Percentiles rank a stretch among this genome's conserved stretches.
Conservation (phyloP, 768 basidiomycete species). For the Russula sp. region DNA sequence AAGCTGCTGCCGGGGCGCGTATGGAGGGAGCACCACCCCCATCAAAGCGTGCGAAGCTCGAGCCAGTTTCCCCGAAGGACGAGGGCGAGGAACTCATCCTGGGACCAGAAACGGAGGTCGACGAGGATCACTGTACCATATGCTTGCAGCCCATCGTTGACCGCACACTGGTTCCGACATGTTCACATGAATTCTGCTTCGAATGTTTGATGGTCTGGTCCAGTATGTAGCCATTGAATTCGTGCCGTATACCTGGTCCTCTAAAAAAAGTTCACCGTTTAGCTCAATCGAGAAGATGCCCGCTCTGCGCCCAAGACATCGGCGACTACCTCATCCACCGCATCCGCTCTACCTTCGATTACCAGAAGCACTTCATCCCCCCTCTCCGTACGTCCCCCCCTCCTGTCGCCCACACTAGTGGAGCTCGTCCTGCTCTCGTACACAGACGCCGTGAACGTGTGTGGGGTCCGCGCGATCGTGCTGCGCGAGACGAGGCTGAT, state of each 20-base stretch:
- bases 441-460: constrained; percentile 39
- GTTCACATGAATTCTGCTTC: constrained; percentile 93
- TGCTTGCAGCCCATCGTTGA: constrained; percentile 76
- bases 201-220: constrained; percentile 86
- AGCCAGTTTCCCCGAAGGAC: background rate
- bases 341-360: constrained; percentile 73
- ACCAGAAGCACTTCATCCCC: constrained; percentile 70
- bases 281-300: constrained; percentile 78
- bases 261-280: background rate
- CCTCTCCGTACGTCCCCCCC: constrained; percentile 53
- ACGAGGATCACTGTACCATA: constrained; percentile 72
- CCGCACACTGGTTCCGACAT: constrained; percentile 73
- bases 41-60: constrained; percentile 3
- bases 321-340: constrained; percentile 75
- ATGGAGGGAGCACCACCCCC: background rate
- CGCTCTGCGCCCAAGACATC: constrained; percentile 62
- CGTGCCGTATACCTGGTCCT: background rate
- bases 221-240: constrained; percentile 40
- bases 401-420: constrained; percentile 24
- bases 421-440: constrained; percentile 18
- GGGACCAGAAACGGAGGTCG: constrained; percentile 30
- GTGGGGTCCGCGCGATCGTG: constrained; percentile 50
- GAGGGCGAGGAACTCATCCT: background rate
- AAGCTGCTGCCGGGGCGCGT: no score
- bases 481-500: constrained; percentile 53